Evolutionary conservation across 768 basidiomycete species (phyloP), one percentile per base, ranked within the genome.

Genomic region (Gloeophyllum trabeum): DNA sequence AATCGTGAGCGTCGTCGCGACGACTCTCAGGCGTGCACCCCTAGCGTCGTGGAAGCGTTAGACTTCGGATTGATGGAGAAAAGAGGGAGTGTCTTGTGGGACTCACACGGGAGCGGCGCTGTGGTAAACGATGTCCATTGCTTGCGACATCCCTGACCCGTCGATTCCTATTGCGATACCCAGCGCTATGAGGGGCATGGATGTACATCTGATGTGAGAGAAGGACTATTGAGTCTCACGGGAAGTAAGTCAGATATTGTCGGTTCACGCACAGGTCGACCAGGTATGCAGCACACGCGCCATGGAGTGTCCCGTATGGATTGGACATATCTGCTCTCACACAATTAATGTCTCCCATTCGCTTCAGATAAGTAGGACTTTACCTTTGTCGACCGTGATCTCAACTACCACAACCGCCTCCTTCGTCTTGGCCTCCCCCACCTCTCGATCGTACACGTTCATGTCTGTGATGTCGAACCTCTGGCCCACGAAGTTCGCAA

Each of bases 91-190:
- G n/a, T n/a, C n/a, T n/a, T n/a, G n/a, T n/a, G 46, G 3, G 28
- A 56, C 63, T 35, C 48, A 66, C 70, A 59, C 22, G 28, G 46
- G 57, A 26, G 64, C 60, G 14, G 70, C 62, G 18, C 62, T 59
- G 47, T 72, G 70, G 66, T 67, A 75, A 30, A 70, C 63, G 35
- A 71, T 51, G 43, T 68, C 68, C 66, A 75, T 71, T 1, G 68
- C 64, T 46, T 73, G 70, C 1, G 71, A 71, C 12, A 75, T 59
- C 0, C 73, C 71, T 5, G 64, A 64, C 2, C 61, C 67, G 40
- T 71, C 67, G 12, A 59, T 53, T 1, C 65, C 67, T 6, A 54
- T 54, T 22, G 55, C 56, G 7, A 55, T 46, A 1, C 71, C 71
- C 6, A 72, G 61, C 5, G 57, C 56, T 6, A 72, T 58, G 3